These are phyloP conservation scores for Hydrangea macrophylla DNA, from an alignment of 148 eudicot species.

Conservation along the genomic window DNA sequence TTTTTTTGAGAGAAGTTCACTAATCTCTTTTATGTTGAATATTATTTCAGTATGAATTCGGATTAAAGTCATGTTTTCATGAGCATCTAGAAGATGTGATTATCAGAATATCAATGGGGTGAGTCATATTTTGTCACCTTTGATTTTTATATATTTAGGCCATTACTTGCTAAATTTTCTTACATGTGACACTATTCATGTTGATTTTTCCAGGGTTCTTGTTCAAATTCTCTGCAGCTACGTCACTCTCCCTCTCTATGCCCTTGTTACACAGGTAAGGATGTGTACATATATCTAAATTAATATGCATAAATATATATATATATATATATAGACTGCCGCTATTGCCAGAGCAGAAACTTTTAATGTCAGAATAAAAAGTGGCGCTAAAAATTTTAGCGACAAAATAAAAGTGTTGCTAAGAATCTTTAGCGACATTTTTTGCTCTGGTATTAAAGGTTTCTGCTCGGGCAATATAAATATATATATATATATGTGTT, in stretches of 20 bases:
- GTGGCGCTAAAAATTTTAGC: no score
- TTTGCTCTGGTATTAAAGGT: no score
- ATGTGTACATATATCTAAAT: background rate
- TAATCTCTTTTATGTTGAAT: background rate
- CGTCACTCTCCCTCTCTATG: constrained; percentile 51
- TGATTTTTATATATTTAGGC: background rate
- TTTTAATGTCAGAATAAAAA: no score
- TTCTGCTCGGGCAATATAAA: no score
- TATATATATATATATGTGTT: no score
- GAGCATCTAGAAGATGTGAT: constrained; percentile 27
- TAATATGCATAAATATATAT: no score
- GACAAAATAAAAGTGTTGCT: no score
- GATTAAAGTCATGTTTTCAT: constrained; percentile 37
- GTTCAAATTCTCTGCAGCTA: constrained; percentile 47
- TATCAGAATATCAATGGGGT: constrained; percentile 52
- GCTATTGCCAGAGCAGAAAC: no score
- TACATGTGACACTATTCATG: background rate
- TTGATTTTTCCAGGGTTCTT: constrained; percentile 27
- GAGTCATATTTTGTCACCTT: background rate
- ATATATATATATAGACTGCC: background rate
- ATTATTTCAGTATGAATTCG: constrained; percentile 32
- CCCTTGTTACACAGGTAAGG: constrained; percentile 46
- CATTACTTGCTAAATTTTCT: background rate
- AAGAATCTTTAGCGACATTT: no score
- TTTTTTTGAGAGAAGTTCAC: background rate